Evolutionary conservation across 305 asterid species (phyloP), one percentile per base, ranked within the genome.

Genomic region (Solanum hybrid): DNA sequence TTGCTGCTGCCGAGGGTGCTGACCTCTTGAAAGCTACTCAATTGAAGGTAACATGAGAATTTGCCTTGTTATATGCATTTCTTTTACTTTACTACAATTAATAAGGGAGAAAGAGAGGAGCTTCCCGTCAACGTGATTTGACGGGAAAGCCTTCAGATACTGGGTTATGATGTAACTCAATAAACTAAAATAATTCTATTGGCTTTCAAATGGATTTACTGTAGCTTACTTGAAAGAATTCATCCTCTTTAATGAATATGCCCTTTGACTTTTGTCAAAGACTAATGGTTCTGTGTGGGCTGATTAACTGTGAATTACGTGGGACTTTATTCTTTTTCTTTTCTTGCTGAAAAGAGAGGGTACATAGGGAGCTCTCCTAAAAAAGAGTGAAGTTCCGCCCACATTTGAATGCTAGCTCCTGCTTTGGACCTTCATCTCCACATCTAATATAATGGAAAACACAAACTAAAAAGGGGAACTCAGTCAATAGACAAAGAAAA

Each of bases 1-100:
- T 96, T 93, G 98, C 98, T 92, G 99, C 98, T 93, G 99, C 99
- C 71, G 99, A 97, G 92, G 99, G 99, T 90, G 98, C 98, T 89
- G 99, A 98, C 93, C 98, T 96, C 91, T 93, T 98, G 92, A 98
- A 98, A 94, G 93, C 97, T 73, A 94, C 99, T 75, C 99, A 98
- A 91, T 90, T 98, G 91, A 98, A 96, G 98, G 99, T 98, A 94
- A 90, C 89, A 89, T 84, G 64, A 82, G 84, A 87, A 84, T 79
- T n/a, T 79, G 11, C 32, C 60, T 37, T 3, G 29, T 22, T 78
- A 78, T 22, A 35, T 77, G 46, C 9, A 16, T 16, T 75, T 31
- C 22, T 75, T 31, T 14, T 34, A 77, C 38, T 77, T 26, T 77
- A 77, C 82, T 77, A 34, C 27, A 34, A 34, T 77, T 77, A 10